Conservation (phyloP, 129 eudicot species). For the Flaveria brownii region DNA sequence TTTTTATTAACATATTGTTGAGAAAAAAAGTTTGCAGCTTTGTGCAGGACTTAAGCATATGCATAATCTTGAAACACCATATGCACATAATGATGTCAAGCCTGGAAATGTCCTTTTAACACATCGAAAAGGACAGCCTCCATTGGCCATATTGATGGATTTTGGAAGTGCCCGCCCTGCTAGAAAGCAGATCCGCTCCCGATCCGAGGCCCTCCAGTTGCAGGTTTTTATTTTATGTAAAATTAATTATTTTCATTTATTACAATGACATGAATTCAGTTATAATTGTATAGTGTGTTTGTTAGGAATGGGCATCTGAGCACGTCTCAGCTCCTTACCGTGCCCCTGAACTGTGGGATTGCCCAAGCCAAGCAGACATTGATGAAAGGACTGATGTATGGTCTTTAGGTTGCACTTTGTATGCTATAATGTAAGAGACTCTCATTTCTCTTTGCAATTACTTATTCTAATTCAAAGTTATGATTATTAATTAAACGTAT, state of each 20-base stretch:
- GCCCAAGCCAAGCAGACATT: conserved; percentile 94
- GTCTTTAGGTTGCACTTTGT: conserved; percentile 94
- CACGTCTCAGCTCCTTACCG: conserved; percentile 93
- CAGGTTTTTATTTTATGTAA: conserved; percentile 47
- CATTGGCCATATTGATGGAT: conserved; percentile 91
- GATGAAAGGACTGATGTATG: conserved; percentile 95
- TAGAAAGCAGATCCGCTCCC: conserved; percentile 81
- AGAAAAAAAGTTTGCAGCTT: conserved; percentile 51
- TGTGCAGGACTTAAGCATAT: conserved; percentile 96
- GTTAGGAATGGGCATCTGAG: conserved; percentile 97
- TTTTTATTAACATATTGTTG: not conserved
- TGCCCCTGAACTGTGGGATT: conserved; percentile 97
- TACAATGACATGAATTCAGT: not conserved
- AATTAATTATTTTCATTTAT: not conserved
- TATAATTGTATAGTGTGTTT: conserved; percentile 23
- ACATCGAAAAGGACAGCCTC: conserved; percentile 79
- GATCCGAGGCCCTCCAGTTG: conserved; percentile 86
- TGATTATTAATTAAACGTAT: not conserved
- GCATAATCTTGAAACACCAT: conserved; percentile 89
- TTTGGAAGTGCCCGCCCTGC: conserved; percentile 98
- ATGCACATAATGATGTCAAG: conserved; percentile 95
- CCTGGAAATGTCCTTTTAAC: conserved; percentile 88
- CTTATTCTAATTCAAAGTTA: not conserved
- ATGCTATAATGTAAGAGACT: conserved; percentile 77
- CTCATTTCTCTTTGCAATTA: conserved; percentile 11